These are phyloP conservation scores for Moricandia moricandioides DNA, from an alignment of 345 rosid genomes.

Conservation along the genomic window DNA sequence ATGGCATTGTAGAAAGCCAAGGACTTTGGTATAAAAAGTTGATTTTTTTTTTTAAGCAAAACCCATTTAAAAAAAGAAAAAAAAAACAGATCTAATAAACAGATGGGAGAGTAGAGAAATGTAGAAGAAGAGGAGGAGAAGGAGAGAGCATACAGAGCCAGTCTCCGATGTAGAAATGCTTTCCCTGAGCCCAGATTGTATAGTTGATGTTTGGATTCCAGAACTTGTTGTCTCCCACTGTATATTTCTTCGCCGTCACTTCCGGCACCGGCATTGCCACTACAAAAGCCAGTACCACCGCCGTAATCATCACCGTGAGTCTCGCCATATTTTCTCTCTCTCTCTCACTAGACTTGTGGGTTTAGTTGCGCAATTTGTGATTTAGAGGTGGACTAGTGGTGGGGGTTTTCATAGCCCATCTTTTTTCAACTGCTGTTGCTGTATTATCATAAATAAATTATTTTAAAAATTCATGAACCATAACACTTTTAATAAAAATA, in stretches of 20 bases:
- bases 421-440: not conserved
- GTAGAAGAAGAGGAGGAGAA: not conserved
- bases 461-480: not conserved
- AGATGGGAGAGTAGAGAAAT: not conserved
- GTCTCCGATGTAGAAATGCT: slow-evolving; percentile 82
- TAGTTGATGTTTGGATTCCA: slow-evolving; percentile 79
- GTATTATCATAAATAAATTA: not conserved
- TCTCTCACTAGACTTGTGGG: not conserved
- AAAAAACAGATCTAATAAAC: slow-evolving; percentile 24
- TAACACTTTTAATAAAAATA: not conserved
- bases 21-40: not conserved
- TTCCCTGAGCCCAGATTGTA: slow-evolving; percentile 74
- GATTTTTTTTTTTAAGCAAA: not conserved
- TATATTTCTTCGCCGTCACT: slow-evolving; percentile 61
- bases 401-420: slow-evolving; percentile 10
- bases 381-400: slow-evolving; percentile 15
- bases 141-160: slow-evolving; percentile 80
- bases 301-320: slow-evolving; percentile 29
- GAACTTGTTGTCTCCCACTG: slow-evolving; percentile 59
- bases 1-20: slow-evolving; percentile 2
- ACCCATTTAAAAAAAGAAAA: slow-evolving; percentile 7
- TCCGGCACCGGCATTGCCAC: slow-evolving; percentile 44
- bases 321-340: slow-evolving; percentile 29
- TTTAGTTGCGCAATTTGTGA: slow-evolving; percentile 29
- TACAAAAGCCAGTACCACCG: slow-evolving; percentile 39